A percentile compares a stretch with the other conserved stretches of the same genome.
Conservation (phyloP, 2,329 filamentous ascomycete species). For the Ophiognomonia clavigignenti-juglandacearum region DNA sequence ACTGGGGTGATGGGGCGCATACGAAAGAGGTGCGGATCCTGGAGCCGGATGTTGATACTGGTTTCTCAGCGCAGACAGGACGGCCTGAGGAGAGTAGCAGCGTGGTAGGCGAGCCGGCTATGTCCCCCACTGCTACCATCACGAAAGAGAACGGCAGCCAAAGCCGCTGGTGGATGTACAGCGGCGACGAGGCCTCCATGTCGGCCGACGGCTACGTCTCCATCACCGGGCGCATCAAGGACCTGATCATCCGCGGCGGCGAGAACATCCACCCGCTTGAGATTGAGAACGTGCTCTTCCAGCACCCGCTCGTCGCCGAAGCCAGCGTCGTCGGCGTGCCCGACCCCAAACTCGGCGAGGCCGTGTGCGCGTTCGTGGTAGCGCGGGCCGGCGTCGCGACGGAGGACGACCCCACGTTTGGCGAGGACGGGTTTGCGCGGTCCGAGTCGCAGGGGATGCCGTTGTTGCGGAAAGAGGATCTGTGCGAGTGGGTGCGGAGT, state of each 20-base stretch:
- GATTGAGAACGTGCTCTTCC: constrained; percentile 81
- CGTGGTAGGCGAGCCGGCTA: constrained; percentile 13
- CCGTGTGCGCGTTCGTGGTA: constrained; percentile 79
- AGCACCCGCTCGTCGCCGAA: constrained; percentile 65
- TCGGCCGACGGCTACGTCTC: constrained; percentile 76
- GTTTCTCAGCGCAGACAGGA: constrained; percentile 16
- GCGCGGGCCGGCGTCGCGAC: constrained; percentile 33
- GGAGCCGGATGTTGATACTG: constrained; percentile 27
- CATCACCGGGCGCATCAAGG: constrained; percentile 91
- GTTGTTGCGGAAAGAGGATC: constrained; percentile 48
- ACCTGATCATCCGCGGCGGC: constrained; percentile 89
- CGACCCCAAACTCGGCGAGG: constrained; percentile 79
- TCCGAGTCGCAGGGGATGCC: constrained; percentile 13
- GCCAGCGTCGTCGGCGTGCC: constrained; percentile 80
- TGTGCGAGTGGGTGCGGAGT: constrained; percentile 67
- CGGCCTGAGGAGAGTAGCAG: no score
- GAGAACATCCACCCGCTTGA: constrained; percentile 96
- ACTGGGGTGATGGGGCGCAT: constrained; percentile 69
- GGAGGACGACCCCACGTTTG: constrained; percentile 19
- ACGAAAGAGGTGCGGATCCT: constrained; percentile 61
- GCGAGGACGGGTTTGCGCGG: constrained; percentile 17
- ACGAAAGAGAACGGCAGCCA: constrained; percentile 26
- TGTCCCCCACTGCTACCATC: no score
- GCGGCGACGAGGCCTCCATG: constrained; percentile 87
- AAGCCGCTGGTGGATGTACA: constrained; percentile 77